Evolutionary conservation across 768 basidiomycete genomes (phyloP).

Genomic region (Kwoniella sp.): DNA sequence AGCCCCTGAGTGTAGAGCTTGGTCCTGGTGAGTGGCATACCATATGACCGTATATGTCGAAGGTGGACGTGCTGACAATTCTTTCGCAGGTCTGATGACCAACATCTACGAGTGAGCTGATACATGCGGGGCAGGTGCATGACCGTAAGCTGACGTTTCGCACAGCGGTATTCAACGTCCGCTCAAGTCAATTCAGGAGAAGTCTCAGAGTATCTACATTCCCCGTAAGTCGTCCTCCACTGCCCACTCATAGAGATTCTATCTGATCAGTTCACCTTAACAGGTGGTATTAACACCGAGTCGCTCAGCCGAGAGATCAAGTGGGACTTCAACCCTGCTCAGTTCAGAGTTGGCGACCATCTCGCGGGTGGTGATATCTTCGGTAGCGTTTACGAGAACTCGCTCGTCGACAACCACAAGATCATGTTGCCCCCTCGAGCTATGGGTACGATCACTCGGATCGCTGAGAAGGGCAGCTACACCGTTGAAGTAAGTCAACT

Average conservation of each 20-base stretch:
- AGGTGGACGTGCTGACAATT: constrained; percentile 2
- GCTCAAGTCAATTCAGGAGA: constrained; percentile 84
- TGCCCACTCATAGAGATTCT: neutral
- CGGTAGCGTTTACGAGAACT: constrained; percentile 94
- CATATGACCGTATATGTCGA: neutral
- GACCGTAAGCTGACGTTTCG: neutral
- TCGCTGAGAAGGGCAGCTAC: constrained; percentile 93
- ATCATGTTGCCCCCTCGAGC: constrained; percentile 93
- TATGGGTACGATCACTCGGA: constrained; percentile 88
- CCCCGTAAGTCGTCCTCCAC: constrained; percentile 61
- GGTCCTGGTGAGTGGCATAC: constrained; percentile 74
- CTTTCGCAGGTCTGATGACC: constrained; percentile 89
- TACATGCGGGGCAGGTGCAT: too few species aligned
- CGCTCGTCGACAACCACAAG: constrained; percentile 93
- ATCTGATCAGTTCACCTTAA: neutral
- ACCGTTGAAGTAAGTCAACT: constrained; percentile 71
- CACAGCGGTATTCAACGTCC: constrained; percentile 85
- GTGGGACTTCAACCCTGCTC: constrained; percentile 91
- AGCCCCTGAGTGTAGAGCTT: constrained; percentile 95
- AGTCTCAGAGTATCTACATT: constrained; percentile 98
- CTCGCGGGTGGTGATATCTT: constrained; percentile 97
- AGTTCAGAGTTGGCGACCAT: constrained; percentile 91
- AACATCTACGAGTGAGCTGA: constrained; percentile 79
- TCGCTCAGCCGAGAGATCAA: constrained; percentile 81
- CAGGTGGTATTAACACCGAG: constrained; percentile 93